A percentile compares a stretch with the other conserved stretches of the same genome.
Evolutionary conservation across 148 eudicot genomes (phyloP).

Genomic region (Cornus controversa): DNA sequence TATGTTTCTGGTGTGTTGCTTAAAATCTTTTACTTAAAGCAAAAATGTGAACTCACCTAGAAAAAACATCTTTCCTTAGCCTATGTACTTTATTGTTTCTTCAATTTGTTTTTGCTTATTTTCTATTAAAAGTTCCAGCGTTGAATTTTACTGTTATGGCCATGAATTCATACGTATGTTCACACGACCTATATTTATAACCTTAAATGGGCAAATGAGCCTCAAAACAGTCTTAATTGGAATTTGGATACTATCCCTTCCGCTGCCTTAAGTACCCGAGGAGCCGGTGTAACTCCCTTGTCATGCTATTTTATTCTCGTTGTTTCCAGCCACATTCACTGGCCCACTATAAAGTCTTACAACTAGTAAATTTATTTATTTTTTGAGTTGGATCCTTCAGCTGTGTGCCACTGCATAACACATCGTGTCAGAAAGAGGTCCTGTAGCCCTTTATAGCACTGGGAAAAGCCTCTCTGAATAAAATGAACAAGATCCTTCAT

Average conservation of each 20-base stretch:
- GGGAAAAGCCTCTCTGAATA: neutral
- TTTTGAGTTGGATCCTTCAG: neutral
- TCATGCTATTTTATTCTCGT: neutral
- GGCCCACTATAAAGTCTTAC: too few relatives aligned
- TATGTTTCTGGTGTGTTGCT: neutral
- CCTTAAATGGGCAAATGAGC: neutral
- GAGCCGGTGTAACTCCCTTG: neutral
- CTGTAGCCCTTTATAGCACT: neutral
- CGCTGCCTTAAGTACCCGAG: neutral
- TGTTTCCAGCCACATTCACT: neutral
- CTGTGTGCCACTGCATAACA: neutral
- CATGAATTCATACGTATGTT: neutral
- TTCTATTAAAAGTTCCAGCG: neutral
- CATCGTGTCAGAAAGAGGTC: neutral
- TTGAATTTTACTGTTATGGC: neutral
- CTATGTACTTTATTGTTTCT: neutral
- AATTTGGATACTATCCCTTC: neutral
- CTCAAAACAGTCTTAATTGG: neutral
- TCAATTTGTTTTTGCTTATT: neutral
- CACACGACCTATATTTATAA: too few relatives aligned
- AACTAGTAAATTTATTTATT: too few relatives aligned
- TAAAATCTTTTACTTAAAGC: neutral
- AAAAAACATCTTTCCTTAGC: too few relatives aligned
- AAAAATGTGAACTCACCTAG: neutral
- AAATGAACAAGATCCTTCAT: neutral